phyloP scores from a whole-genome alignment of 2,329 filamentous ascomycete species.

The Cladosporium austrohemisphaericum region DNA sequence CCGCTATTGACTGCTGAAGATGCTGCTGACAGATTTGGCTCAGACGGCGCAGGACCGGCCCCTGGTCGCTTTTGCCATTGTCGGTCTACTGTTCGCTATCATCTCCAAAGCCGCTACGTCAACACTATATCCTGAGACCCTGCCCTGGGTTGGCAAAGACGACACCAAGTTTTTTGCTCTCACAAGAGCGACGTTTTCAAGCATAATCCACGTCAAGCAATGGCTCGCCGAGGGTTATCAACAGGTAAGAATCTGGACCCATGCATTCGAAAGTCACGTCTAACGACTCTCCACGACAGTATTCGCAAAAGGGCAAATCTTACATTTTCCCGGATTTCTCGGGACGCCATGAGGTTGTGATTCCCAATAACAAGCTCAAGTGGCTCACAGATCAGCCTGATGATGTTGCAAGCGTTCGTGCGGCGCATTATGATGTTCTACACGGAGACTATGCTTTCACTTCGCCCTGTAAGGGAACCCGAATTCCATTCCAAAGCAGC shows the following conservation, averaged over 20 bases:
- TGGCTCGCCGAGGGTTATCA: slow-evolving; percentile 22
- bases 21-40: too few relatives aligned
- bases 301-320: slow-evolving; percentile 21
- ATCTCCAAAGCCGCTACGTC: neutral
- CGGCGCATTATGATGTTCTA: slow-evolving; percentile 38
- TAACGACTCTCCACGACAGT: neutral
- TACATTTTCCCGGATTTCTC: slow-evolving; percentile 24
- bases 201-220: slow-evolving; percentile 14
- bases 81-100: neutral
- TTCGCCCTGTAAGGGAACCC: slow-evolving; percentile 13
- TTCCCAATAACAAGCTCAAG: slow-evolving; percentile 20
- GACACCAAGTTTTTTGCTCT: slow-evolving; percentile 15
- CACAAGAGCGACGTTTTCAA: slow-evolving; percentile 17
- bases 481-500: too few relatives aligned
- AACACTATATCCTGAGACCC: neutral
- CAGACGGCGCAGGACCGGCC: slow-evolving; percentile 9
- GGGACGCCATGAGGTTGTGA: slow-evolving; percentile 21
- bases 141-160: slow-evolving; percentile 23
- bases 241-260: slow-evolving; percentile 17
- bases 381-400: slow-evolving; percentile 46
- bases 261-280: slow-evolving; percentile 12
- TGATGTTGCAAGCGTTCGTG: slow-evolving; percentile 34
- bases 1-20: too few relatives aligned
- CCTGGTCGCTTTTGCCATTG: slow-evolving; percentile 2
- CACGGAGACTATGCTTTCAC: slow-evolving; percentile 39